Percentiles rank a stretch among this genome's conserved stretches.
phyloP scores from a whole-genome alignment of 2,329 filamentous ascomycete species.

The Nigrospora osmanthi region DNA sequence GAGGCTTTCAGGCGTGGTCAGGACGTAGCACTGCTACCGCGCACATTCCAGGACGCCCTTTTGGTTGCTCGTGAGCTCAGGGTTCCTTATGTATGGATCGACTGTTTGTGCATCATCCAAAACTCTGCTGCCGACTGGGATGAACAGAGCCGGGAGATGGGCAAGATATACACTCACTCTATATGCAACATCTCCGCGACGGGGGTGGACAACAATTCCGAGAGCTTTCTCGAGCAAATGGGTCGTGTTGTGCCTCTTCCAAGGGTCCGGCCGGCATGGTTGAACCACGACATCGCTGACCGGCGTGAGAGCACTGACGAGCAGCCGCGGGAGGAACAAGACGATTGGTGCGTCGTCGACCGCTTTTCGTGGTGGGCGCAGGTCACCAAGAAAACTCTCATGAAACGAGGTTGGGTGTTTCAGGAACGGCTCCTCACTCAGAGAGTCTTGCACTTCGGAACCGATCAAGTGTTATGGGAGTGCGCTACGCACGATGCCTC shows the following conservation, averaged over 20 bases:
- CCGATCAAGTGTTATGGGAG: not conserved
- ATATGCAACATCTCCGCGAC: constrained; percentile 2
- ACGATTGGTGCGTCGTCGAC: not conserved
- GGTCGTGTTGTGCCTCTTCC: not conserved
- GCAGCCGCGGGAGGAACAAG: not conserved
- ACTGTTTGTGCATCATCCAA: constrained; percentile 7
- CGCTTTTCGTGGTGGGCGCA: constrained; percentile 2
- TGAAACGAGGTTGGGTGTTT: not conserved
- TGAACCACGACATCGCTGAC: too few species aligned
- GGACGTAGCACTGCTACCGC: not conserved
- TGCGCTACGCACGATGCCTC: constrained; percentile 1
- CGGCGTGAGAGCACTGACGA: not conserved
- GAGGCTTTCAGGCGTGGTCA: not conserved
- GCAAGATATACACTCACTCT: constrained; percentile 2
- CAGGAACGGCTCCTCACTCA: not conserved
- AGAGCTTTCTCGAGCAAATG: not conserved
- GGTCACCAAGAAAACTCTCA: constrained; percentile 1
- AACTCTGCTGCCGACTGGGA: constrained; percentile 3
- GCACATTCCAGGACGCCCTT: constrained; percentile 3
- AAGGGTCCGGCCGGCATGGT: not conserved
- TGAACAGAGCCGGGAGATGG: not conserved
- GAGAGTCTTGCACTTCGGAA: not conserved
- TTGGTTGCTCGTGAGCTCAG: not conserved
- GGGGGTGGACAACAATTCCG: not conserved
- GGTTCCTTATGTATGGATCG: constrained; percentile 5